Percentiles rank a stretch among this genome's conserved stretches.
Conservation (phyloP, 225 moss, liverwort and hornwort genomes). For the Rhytidiadelphus loreus region DNA sequence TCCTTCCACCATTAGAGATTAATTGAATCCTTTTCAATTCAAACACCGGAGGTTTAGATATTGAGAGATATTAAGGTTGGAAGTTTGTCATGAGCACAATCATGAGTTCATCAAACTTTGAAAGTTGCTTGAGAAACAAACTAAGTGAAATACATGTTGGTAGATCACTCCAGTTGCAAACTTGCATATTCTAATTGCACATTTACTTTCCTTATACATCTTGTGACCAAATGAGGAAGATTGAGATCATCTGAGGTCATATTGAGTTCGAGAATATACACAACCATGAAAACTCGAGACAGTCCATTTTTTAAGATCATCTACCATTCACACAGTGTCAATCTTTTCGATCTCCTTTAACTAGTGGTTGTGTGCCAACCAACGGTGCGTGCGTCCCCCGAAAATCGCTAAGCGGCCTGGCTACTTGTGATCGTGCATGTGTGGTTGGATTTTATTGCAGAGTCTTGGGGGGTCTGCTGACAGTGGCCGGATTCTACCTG, state of each 20-base stretch:
- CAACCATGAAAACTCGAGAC: too few relatives aligned
- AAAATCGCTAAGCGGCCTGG: not conserved
- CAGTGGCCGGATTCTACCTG: slow-evolving; percentile 40
- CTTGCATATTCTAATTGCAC: not conserved
- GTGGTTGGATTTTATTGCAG: not conserved
- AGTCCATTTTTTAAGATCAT: not conserved
- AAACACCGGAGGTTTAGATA: not conserved
- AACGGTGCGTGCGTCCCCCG: not conserved
- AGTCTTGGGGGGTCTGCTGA: slow-evolving; percentile 26
- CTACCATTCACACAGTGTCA: not conserved
- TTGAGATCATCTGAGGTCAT: not conserved
- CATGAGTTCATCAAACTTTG: not conserved
- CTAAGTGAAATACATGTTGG: not conserved
- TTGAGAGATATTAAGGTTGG: not conserved
- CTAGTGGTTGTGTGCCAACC: not conserved
- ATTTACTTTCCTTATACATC: not conserved
- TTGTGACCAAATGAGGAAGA: not conserved
- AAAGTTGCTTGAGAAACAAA: not conserved
- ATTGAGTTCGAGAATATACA: too few relatives aligned
- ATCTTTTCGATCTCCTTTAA: too few relatives aligned
- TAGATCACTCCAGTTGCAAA: not conserved
- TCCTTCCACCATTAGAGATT: not conserved
- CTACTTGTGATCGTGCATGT: not conserved
- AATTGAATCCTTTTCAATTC: not conserved
- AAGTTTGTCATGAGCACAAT: not conserved